These are phyloP conservation scores for Friedmanniomyces simplex DNA, from an alignment of 495 filamentous ascomycete species.

Conservation along the genomic window DNA sequence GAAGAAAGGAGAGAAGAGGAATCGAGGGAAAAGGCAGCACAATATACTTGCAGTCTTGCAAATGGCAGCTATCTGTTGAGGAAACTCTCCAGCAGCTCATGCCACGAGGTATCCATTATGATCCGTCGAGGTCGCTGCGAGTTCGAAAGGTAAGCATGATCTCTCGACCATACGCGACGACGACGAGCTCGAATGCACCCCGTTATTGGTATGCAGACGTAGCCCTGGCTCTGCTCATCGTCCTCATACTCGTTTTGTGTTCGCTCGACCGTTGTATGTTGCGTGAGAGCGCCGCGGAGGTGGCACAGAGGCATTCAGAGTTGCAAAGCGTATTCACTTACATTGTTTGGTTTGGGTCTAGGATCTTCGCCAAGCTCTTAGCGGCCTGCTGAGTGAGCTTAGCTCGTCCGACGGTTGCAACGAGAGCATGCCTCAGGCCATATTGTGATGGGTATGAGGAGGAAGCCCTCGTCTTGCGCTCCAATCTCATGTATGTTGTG, in stretches of 20 bases:
- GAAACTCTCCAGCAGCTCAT: too few relatives aligned
- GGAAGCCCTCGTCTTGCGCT: neutral
- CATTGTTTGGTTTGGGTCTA: too few relatives aligned
- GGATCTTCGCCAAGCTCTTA: too few relatives aligned
- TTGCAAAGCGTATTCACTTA: too few relatives aligned
- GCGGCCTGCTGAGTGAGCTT: neutral
- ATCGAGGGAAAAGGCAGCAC: too few relatives aligned
- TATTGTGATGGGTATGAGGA: neutral
- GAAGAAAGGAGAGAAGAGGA: too few relatives aligned
- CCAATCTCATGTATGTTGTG: neutral
- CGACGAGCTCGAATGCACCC: neutral
- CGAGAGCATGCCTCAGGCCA: neutral
- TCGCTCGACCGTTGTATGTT: neutral
- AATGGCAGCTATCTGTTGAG: too few relatives aligned
- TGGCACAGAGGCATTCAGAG: neutral
- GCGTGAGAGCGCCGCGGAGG: neutral
- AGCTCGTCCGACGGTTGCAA: neutral
- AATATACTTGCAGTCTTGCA: too few relatives aligned
- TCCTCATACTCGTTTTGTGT: neutral
- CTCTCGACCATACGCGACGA: too few relatives aligned
- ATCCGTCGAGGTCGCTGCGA: too few relatives aligned
- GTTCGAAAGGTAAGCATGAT: too few relatives aligned
- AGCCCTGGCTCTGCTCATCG: neutral
- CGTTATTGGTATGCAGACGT: conserved; percentile 1
- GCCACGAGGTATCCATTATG: too few relatives aligned